A percentile compares a stretch with the other conserved stretches of the same genome.
Evolutionary conservation across 371 early-diverging fungal species (phyloP).

Genomic region (Mucor plumbeus): DNA sequence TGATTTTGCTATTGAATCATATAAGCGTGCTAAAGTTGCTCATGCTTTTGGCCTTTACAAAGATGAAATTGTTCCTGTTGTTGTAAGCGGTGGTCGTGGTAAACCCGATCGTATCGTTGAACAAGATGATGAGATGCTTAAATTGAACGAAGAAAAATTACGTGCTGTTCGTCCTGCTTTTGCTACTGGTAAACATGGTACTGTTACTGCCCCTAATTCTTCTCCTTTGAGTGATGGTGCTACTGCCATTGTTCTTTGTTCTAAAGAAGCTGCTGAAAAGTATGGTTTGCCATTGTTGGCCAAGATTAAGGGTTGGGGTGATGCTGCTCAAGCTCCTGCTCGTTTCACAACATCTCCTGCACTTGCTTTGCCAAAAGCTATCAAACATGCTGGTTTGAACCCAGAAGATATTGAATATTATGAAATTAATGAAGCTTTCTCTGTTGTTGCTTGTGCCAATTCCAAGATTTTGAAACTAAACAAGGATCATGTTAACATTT

Average conservation of each 20-base stretch:
- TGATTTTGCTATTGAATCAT: slow-evolving; percentile 85
- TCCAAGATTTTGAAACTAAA: slow-evolving; percentile 69
- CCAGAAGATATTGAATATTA: slow-evolving; percentile 77
- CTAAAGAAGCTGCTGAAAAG: slow-evolving; percentile 76
- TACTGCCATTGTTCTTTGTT: slow-evolving; percentile 88
- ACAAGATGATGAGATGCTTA: slow-evolving; percentile 81
- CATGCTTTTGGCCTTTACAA: slow-evolving; percentile 73
- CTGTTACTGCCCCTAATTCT: slow-evolving; percentile 97
- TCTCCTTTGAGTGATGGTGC: slow-evolving; percentile 96
- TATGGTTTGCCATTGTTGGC: slow-evolving; percentile 79
- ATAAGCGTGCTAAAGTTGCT: slow-evolving; percentile 91
- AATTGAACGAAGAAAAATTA: slow-evolving; percentile 79
- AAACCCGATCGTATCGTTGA: slow-evolving; percentile 82
- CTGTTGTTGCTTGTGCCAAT: slow-evolving; percentile 94
- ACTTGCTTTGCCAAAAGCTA: slow-evolving; percentile 90
- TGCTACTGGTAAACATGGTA: slow-evolving; percentile 72
- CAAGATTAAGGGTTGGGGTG: slow-evolving; percentile 72
- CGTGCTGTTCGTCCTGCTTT: slow-evolving; percentile 91
- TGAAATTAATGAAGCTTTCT: slow-evolving; percentile 99
- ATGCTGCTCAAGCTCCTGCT: slow-evolving; percentile 81
- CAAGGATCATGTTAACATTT: slow-evolving; percentile 62
- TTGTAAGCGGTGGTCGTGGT: slow-evolving; percentile 81
- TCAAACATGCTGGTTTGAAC: slow-evolving; percentile 75
- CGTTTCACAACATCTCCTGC: slow-evolving; percentile 94
- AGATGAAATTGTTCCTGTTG: slow-evolving; percentile 89